Conservation (phyloP, 108 stramenopile species). For the Nitzschia inconspicua region DNA sequence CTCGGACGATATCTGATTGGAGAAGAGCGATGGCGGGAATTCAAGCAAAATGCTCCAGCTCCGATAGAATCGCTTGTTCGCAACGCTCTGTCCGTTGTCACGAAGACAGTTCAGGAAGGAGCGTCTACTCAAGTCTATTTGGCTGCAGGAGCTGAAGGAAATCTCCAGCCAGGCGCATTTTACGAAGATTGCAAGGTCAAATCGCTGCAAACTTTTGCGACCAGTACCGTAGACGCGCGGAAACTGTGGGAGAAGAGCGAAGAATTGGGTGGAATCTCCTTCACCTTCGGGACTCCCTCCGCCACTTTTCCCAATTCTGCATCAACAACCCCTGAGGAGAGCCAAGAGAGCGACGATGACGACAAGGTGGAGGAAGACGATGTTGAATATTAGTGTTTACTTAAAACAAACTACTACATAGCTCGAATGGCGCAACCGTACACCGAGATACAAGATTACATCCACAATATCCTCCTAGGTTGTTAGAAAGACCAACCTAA, state of each 20-base stretch:
- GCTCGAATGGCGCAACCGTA: too few relatives aligned
- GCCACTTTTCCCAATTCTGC: too few relatives aligned
- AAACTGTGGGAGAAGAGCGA: constrained; percentile 58
- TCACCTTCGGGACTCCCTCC: constrained; percentile 32
- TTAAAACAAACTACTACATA: not conserved
- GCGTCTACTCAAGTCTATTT: constrained; percentile 69
- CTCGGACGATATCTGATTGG: constrained; percentile 55
- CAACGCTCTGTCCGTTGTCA: constrained; percentile 27
- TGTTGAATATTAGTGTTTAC: not conserved
- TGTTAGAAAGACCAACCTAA: not conserved
- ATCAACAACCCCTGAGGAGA: not conserved
- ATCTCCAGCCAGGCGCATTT: constrained; percentile 27
- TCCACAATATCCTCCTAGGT: not conserved
- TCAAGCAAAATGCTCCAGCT: constrained; percentile 34
- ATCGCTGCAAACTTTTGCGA: constrained; percentile 32
- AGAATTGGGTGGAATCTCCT: constrained; percentile 42
- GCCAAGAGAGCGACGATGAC: not conserved
- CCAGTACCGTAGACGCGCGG: constrained; percentile 45
- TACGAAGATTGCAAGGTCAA: constrained; percentile 49
- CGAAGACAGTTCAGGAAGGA: constrained; percentile 50
- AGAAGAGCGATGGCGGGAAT: constrained; percentile 45
- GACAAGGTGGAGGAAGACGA: not conserved
- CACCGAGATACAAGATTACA: not conserved
- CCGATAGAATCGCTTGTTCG: constrained; percentile 30
- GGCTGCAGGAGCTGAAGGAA: constrained; percentile 33